Evolutionary conservation across 768 basidiomycete genomes (phyloP).

Genomic region (Clitopilus passeckerianus): DNA sequence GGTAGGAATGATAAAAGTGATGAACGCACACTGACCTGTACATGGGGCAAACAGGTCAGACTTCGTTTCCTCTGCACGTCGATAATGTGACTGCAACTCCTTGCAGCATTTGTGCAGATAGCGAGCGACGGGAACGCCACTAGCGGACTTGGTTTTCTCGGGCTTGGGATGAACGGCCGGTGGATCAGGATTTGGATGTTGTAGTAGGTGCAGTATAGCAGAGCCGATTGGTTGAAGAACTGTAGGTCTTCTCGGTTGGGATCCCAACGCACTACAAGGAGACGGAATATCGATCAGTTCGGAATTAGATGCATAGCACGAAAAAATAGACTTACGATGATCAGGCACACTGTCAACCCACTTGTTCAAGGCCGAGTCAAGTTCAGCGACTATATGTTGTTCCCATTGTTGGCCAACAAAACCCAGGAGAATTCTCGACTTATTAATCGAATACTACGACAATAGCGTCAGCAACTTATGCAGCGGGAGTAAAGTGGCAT

Average conservation of each 20-base stretch:
- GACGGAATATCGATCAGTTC: not conserved
- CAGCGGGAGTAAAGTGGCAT: not conserved
- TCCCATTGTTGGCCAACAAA: conserved; percentile 64
- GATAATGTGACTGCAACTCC: conserved; percentile 76
- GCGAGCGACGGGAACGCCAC: conserved; percentile 63
- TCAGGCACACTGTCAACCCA: conserved; percentile 68
- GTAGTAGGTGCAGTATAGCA: conserved; percentile 45
- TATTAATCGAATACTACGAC: conserved; percentile 77
- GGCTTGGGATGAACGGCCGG: conserved; percentile 70
- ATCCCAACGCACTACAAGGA: conserved; percentile 44
- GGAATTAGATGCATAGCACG: not conserved
- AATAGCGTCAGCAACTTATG: not conserved
- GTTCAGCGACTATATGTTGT: conserved; percentile 60
- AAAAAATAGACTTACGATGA: conserved; percentile 33
- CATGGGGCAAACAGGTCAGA: conserved; percentile 21
- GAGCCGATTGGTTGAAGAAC: conserved; percentile 59
- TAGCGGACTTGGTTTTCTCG: conserved; percentile 34
- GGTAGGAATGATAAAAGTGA: not conserved
- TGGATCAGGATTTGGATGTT: conserved; percentile 71
- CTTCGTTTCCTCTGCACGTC: conserved; percentile 46
- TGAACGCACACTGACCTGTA: conserved; percentile 23
- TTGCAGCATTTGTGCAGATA: conserved; percentile 76
- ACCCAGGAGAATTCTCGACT: conserved; percentile 60
- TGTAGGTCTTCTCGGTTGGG: conserved; percentile 35
- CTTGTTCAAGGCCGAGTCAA: conserved; percentile 68